Percentiles rank a stretch among this genome's conserved stretches.
Conservation (phyloP, 441 rosid species). For the Pelargonium citronellum region DNA sequence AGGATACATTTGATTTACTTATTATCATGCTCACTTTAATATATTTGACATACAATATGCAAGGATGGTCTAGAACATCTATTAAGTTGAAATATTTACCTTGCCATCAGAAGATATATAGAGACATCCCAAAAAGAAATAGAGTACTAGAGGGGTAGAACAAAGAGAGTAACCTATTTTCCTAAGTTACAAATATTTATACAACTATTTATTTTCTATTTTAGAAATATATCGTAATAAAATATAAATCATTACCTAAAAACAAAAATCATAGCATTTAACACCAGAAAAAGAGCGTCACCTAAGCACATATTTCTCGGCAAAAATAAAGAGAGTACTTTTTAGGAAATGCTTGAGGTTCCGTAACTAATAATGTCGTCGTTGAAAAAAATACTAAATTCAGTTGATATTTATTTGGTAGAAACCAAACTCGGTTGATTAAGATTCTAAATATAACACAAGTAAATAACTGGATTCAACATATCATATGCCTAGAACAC, state of each 20-base stretch:
- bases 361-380: neutral
- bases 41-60: neutral
- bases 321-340: neutral
- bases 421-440: neutral
- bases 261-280: too few species aligned
- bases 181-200: neutral
- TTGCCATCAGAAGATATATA: neutral
- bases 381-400: neutral
- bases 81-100: neutral
- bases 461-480: neutral
- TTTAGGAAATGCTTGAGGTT: neutral
- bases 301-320: neutral
- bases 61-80: constrained; percentile 6
- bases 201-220: neutral
- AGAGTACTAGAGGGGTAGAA: neutral
- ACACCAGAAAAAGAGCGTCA: neutral
- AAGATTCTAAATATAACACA: neutral
- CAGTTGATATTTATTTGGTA: neutral
- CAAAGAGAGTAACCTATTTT: neutral
- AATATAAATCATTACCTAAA: neutral
- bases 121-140: neutral
- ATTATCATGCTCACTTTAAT: neutral
- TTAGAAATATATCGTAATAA: neutral
- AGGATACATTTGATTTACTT: neutral
- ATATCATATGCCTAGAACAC: neutral